Percentiles rank a stretch among this genome's conserved stretches.
Evolutionary conservation across 305 asterid species (phyloP).

Genomic region (Striga hermonthica): DNA sequence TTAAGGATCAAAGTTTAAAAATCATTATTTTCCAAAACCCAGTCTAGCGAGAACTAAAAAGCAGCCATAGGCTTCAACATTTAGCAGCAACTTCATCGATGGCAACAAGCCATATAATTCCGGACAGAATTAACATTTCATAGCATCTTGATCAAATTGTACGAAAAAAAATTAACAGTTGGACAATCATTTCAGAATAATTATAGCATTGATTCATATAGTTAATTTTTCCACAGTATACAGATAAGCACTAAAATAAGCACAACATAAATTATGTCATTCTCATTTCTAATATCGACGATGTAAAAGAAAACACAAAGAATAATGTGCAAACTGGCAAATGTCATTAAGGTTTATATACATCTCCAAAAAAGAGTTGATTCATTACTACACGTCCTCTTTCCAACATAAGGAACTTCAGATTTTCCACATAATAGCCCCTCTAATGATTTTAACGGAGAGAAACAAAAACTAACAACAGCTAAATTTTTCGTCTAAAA

Average conservation of each 20-base stretch:
- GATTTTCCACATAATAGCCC: background rate
- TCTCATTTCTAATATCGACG: constrained; percentile 5
- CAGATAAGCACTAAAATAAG: background rate
- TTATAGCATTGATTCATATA: background rate
- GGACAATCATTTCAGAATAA: background rate
- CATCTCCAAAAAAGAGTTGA: background rate
- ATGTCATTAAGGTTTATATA: background rate
- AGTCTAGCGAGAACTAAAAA: constrained; percentile 1
- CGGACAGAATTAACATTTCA: background rate
- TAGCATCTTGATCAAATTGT: constrained; percentile 5
- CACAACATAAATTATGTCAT: constrained; percentile 9
- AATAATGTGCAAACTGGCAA: background rate
- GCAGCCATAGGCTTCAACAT: constrained; percentile 5
- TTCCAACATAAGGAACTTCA: constrained; percentile 7
- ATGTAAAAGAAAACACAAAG: constrained; percentile 12
- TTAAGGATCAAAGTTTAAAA: constrained; percentile 3
- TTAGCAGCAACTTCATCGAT: too few relatives aligned
- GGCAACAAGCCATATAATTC: too few relatives aligned
- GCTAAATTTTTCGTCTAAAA: background rate
- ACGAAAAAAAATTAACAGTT: background rate
- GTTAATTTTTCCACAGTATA: background rate
- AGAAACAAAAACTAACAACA: background rate
- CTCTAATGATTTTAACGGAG: background rate
- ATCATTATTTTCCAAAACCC: background rate
- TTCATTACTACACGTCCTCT: constrained; percentile 7